These are phyloP conservation scores for Cryphonectria nitschkei DNA, from an alignment of 2,329 filamentous ascomycete species.

Conservation along the genomic window DNA sequence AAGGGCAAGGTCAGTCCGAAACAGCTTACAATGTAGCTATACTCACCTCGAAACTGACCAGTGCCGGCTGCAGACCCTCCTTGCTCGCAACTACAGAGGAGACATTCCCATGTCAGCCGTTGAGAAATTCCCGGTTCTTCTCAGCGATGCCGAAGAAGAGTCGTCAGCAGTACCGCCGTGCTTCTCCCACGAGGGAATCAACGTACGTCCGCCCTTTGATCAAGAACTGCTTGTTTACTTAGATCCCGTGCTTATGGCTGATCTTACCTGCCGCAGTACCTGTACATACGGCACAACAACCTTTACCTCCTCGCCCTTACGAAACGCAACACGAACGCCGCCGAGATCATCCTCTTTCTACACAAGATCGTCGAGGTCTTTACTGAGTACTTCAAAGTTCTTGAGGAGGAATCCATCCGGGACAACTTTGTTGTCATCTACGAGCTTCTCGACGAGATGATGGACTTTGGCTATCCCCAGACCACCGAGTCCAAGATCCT, in stretches of 20 bases:
- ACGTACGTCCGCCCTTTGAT: conserved; percentile 56
- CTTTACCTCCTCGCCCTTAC: conserved; percentile 97
- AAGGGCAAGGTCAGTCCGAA: conserved; percentile 87
- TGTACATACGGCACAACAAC: conserved; percentile 99
- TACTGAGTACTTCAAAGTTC: conserved; percentile 98
- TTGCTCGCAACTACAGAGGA: conserved; percentile 97
- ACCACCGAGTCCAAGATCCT: conserved; percentile 98
- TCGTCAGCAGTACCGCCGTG: conserved; percentile 96
- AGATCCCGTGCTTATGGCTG: conserved; percentile 8
- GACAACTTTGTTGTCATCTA: conserved; percentile 99
- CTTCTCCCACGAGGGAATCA: conserved; percentile 98
- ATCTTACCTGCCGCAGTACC: conserved; percentile 65
- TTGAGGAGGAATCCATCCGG: conserved; percentile 97
- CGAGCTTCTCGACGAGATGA: conserved; percentile 98
- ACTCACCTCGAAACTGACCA: conserved; percentile 24
- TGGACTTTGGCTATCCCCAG: conserved; percentile 99
- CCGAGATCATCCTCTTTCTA: conserved; percentile 96
- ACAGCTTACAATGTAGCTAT: neutral
- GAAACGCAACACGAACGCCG: conserved; percentile 98
- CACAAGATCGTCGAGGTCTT: conserved; percentile 99
- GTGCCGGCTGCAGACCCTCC: conserved; percentile 72
- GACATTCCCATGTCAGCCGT: conserved; percentile 99
- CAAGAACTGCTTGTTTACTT: neutral
- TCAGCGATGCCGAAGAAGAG: conserved; percentile 98
- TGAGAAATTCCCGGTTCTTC: conserved; percentile 93